Conservation (phyloP, 2,329 filamentous ascomycete species). For the Aureobasidium sp. region DNA sequence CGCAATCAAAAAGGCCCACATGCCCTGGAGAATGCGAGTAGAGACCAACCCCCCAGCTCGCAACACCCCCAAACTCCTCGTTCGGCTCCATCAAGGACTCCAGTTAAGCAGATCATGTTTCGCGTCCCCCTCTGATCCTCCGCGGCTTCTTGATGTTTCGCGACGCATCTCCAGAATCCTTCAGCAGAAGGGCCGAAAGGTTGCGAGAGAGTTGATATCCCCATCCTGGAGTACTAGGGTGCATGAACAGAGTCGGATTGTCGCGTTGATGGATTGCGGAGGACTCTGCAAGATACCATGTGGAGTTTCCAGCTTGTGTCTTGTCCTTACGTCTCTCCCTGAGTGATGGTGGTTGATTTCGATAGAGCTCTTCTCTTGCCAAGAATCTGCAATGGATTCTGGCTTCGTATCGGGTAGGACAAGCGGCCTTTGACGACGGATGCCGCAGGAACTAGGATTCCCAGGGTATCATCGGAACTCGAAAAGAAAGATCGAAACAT, state of each 20-base stretch:
- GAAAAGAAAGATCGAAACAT: not conserved
- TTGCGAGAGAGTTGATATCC: not conserved
- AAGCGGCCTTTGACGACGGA: not conserved
- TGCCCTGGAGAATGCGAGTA: not conserved
- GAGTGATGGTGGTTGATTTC: not conserved
- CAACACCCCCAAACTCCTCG: not conserved
- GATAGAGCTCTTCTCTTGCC: not conserved
- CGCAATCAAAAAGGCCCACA: not conserved
- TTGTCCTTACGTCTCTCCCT: not conserved
- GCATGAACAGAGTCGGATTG: not conserved
- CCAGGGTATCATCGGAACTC: not conserved
- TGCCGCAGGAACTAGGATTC: not conserved
- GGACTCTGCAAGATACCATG: not conserved
- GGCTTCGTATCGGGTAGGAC: not conserved
- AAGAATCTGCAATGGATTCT: not conserved
- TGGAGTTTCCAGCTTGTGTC: no score
- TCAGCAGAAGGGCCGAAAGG: not conserved
- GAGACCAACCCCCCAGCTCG: not conserved
- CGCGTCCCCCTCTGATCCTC: not conserved
- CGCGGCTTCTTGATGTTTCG: not conserved
- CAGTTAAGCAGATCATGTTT: not conserved
- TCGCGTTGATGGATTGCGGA: not conserved
- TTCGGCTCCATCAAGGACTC: not conserved
- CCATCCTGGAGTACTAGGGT: not conserved
- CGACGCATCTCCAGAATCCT: not conserved